These are phyloP conservation scores for Fusarium sp. DNA, from an alignment of 2,329 filamentous ascomycete genomes.

Conservation along the genomic window DNA sequence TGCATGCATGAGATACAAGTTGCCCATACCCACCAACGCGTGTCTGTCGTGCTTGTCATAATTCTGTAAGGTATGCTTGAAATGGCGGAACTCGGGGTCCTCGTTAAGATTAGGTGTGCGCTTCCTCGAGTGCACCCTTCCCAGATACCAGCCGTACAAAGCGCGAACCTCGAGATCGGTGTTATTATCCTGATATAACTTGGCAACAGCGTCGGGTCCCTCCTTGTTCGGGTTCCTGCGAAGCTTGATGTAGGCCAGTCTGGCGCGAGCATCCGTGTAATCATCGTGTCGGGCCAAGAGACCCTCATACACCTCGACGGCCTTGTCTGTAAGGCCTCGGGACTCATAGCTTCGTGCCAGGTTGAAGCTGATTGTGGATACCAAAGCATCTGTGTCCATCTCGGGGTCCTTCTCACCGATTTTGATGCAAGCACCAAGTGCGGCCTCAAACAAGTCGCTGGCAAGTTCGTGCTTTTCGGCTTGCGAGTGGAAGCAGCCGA, in stretches of 20 bases:
- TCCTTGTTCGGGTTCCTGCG: constrained; percentile 84
- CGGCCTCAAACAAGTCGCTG: constrained; percentile 91
- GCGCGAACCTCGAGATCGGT: constrained; percentile 91
- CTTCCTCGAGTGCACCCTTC: constrained; percentile 84
- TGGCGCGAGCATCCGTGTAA: constrained; percentile 91
- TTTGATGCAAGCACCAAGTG: constrained; percentile 86
- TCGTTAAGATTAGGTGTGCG: constrained; percentile 83
- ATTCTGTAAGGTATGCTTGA: constrained; percentile 94
- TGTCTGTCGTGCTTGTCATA: constrained; percentile 99
- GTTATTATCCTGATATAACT: constrained; percentile 86
- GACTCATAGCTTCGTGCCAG: constrained; percentile 93
- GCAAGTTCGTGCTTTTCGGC: constrained; percentile 84
- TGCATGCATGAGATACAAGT: constrained; percentile 86
- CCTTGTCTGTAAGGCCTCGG: constrained; percentile 82
- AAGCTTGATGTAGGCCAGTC: constrained; percentile 90
- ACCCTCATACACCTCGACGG: constrained; percentile 88
- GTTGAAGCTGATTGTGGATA: constrained; percentile 98
- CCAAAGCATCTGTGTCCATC: constrained; percentile 88
- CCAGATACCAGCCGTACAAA: constrained; percentile 95
- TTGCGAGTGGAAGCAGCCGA: constrained; percentile 95
- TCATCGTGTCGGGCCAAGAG: constrained; percentile 86
- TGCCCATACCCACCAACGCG: constrained; percentile 95
- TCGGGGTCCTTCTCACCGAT: constrained; percentile 80
- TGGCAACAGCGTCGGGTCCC: constrained; percentile 85
- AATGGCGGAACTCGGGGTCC: constrained; percentile 91